Evolutionary conservation across 768 basidiomycete species (phyloP).

Genomic region (Amanita subjunquillea): DNA sequence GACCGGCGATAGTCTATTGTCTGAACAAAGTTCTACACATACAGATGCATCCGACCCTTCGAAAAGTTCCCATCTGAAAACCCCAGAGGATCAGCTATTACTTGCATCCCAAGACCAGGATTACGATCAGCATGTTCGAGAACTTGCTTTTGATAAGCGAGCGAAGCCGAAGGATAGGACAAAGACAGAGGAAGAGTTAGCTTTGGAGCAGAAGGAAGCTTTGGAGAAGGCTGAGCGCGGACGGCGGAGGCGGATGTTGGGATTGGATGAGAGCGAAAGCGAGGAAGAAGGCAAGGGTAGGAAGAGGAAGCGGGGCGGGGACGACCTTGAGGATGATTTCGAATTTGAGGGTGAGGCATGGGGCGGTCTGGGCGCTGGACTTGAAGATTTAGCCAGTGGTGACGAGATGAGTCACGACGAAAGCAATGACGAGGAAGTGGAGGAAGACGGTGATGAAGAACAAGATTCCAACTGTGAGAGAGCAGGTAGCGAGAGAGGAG

Average conservation of each 20-base stretch:
- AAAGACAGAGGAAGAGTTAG: constrained; percentile 93
- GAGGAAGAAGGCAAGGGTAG: constrained; percentile 40
- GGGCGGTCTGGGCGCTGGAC: constrained; percentile 29
- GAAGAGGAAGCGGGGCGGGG: constrained; percentile 60
- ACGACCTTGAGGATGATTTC: constrained; percentile 91
- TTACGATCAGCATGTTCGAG: constrained; percentile 88
- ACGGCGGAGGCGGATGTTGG: constrained; percentile 77
- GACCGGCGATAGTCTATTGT: constrained; percentile 18
- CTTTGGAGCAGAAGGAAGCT: constrained; percentile 76
- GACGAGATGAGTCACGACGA: constrained; percentile 26
- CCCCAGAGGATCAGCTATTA: constrained; percentile 11
- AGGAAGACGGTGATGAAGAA: constrained; percentile 32
- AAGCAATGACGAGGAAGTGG: constrained; percentile 24
- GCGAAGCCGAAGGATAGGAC: constrained; percentile 92
- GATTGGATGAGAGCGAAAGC: constrained; percentile 58
- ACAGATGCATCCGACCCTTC: neutral
- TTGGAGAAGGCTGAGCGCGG: constrained; percentile 79
- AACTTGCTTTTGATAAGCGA: constrained; percentile 87
- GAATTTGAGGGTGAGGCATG: constrained; percentile 31
- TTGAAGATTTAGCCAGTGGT: constrained; percentile 20
- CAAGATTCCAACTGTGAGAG: constrained; percentile 21
- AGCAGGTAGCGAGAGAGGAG: constrained; percentile 24
- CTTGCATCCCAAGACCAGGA: constrained; percentile 38
- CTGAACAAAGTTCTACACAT: constrained; percentile 13
- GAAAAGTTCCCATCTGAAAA: neutral